A percentile compares a stretch with the other conserved stretches of the same genome.
These are phyloP conservation scores for Diplogelasinospora grovesii DNA, from an alignment of 495 filamentous ascomycete genomes.

Conservation along the genomic window DNA sequence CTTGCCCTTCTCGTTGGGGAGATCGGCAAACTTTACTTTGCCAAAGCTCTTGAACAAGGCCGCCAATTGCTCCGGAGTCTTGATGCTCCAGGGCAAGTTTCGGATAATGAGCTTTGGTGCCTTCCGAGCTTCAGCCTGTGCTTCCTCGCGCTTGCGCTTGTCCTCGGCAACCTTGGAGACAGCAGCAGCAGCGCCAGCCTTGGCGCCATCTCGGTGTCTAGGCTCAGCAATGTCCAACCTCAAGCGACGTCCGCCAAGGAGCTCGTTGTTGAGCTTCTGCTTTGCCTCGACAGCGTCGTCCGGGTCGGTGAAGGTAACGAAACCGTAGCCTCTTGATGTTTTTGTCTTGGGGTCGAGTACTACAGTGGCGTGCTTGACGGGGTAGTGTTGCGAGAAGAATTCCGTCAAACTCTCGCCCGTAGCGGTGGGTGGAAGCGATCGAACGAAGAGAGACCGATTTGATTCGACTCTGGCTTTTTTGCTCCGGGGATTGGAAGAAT, in stretches of 20 bases:
- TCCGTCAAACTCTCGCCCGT: conserved; percentile 80
- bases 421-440: conserved; percentile 66
- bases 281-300: conserved; percentile 80
- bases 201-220: conserved; percentile 60
- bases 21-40: conserved; percentile 73
- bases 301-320: conserved; percentile 90
- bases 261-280: conserved; percentile 66
- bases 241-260: conserved; percentile 72
- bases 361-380: conserved; percentile 87
- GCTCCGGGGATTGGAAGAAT: conserved; percentile 24
- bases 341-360: conserved; percentile 78
- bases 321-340: conserved; percentile 83
- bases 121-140: conserved; percentile 46
- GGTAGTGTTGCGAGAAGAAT: conserved; percentile 88
- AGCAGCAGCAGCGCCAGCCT: conserved; percentile 29
- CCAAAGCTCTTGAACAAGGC: conserved; percentile 78
- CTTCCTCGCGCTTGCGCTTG: conserved; percentile 54
- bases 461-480: conserved; percentile 42
- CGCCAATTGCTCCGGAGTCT: conserved; percentile 68
- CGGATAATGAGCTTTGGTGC: conserved; percentile 86
- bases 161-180: conserved; percentile 28
- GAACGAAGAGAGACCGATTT: conserved; percentile 77
- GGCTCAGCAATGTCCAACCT: conserved; percentile 82
- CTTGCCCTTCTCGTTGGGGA: conserved; percentile 70
- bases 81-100: conserved; percentile 95